Conservation (phyloP, 1,139 yeast genomes). For the Kodamaea sp. region DNA sequence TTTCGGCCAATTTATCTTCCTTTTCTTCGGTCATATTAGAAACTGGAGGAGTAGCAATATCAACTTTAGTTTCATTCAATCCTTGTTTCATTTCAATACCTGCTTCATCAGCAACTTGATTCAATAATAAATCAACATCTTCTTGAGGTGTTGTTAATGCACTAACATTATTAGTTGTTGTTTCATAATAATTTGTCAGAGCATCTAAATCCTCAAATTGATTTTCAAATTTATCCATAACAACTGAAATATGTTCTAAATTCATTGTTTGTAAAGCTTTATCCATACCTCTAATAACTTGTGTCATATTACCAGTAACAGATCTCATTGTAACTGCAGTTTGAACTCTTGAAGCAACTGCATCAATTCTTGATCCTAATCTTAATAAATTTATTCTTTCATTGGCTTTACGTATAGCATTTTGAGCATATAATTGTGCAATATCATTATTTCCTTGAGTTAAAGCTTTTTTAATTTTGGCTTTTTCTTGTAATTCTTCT, state of each 20-base stretch:
- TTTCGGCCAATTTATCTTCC: constrained; percentile 83
- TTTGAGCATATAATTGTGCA: constrained; percentile 91
- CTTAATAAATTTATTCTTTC: constrained; percentile 81
- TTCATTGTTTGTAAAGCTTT: constrained; percentile 95
- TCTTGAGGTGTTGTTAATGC: constrained; percentile 93
- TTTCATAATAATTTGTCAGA: constrained; percentile 87
- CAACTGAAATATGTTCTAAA: constrained; percentile 82
- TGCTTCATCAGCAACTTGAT: constrained; percentile 95
- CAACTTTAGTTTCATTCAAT: constrained; percentile 53
- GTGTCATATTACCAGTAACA: constrained; percentile 91
- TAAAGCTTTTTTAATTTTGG: constrained; percentile 85
- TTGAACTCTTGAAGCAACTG: constrained; percentile 93
- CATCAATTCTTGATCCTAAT: constrained; percentile 86
- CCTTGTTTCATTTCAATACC: constrained; percentile 91
- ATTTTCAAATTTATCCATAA: constrained; percentile 94
- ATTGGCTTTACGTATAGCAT: constrained; percentile 87
- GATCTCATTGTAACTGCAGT: constrained; percentile 97
- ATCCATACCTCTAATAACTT: constrained; percentile 94
- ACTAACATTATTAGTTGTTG: constrained; percentile 82
- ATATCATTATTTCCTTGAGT: constrained; percentile 86
- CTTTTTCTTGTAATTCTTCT: constrained; percentile 84
- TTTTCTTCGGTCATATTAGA: constrained; percentile 57
- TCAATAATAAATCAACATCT: constrained; percentile 88
- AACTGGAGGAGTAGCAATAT: constrained; percentile 40
- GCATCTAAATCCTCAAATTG: constrained; percentile 97